Base-by-base conservation (phyloP, 1,284 basidiomycete species). In the Cutaneotrichosporon sp. region DNA sequence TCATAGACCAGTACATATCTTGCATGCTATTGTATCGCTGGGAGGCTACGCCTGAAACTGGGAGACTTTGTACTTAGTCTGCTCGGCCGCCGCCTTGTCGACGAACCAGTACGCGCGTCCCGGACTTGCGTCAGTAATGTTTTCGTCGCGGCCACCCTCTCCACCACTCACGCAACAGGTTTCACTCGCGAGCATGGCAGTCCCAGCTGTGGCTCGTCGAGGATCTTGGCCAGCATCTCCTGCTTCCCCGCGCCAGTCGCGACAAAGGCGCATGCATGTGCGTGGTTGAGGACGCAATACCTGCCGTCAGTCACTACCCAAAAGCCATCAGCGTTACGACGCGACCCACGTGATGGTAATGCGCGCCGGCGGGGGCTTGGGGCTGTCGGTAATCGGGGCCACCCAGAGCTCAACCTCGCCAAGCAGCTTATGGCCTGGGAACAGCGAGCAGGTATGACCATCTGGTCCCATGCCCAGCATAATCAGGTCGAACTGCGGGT, bases 401-500 rank as follows among this genome's bases (percentile, higher is more conserved):
- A 99, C 90, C 93, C 94, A 98, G 46, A 90, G 82, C 69, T 90
- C 88, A 55, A 81, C 82, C 76, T 97, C 94, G 33, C 76, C 67
- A 31, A 98, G 81, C 35, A 98, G 81, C 53, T 82, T 81, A 72
- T 98, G 94, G 4, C 82, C 87, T 22, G 96, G 94, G 83, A 99
- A 99, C 61, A 99, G 84, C 24, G 88, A 92, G 59, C 87, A 90
- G 26, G 94, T 98, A 80, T 99, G 96, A 17, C 96, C 94, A 70
- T 97, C 94, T 4, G 88, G 85, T 11, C 92, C 92, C 80, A 92
- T 85, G 52, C 92, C 92, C 47, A 97, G 84, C 34, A 97, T 82
- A 77, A 97, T 87, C 67, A 97, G 82, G 73, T 97, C 92, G 72
- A 97, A 97, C 47, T 91, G 80, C 57, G 92, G 93, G 81, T 94